Evolutionary conservation across 768 basidiomycete species (phyloP), one percentile per base, ranked within the genome.

Genomic region (Rhodosporidiobolus sp.): DNA sequence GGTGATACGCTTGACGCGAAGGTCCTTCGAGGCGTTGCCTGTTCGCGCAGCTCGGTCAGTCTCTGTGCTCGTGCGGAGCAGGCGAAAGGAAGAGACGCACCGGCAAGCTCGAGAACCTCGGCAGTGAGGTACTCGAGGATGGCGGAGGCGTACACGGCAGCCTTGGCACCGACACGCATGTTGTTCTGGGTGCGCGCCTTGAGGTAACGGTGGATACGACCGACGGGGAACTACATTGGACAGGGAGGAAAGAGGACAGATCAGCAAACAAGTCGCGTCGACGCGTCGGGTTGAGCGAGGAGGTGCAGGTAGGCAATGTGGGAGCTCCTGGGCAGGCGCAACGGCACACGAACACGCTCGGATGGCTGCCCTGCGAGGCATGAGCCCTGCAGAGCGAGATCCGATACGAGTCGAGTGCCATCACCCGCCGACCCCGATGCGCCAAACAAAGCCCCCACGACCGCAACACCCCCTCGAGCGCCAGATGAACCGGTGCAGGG

Each of bases 21-120:
- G 86, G 83, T 98, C 94, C 80, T 96, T 95, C 4, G 94, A 95
- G 38, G 94, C 94, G 81, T 97, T 97, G 32, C 94, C 94, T 94
- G 71, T 24, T 17, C 7, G 49, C 24, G 8, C 16, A 9, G n/a
- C n/a, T n/a, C n/a, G n/a, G n/a, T n/a, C 10, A 60, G 30, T 48
- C 24, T 48, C 58, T n/a, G 28, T 38, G 49, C 16, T 34, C 6
- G 57, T 1, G 34, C 3, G 24, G 4, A 4, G 16, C 1, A 20
- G 7, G 46, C 19, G 65, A 55, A 28, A 32, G 45, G n/a, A 38
- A 34, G 14, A 24, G 50, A 83, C 89, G 72, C 76, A 93, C 94
- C 94, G 67, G 94, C 94, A 61, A 97, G 87, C 81, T 97, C 94
- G 63, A 98, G 84, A 16, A 98, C 94, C 80, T 98, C 94, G 17